Percentiles rank a stretch among this genome's conserved stretches.
Evolutionary conservation across 2,329 filamentous ascomycete species (phyloP).

Genomic region (Macroventuria anomochaeta): DNA sequence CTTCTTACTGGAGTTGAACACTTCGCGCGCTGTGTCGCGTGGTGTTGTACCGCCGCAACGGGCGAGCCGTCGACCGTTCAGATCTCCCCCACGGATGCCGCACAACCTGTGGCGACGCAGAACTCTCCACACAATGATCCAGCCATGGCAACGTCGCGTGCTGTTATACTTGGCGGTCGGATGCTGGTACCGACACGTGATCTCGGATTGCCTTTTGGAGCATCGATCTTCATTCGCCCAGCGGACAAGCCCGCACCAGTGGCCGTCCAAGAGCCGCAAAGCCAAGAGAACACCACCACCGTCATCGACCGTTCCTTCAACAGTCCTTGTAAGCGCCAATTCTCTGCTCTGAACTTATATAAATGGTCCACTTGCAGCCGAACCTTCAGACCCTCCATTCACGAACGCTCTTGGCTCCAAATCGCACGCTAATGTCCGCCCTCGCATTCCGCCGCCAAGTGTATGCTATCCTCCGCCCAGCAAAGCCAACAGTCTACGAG

Average conservation of each 20-base stretch:
- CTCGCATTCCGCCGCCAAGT: conserved; percentile 28
- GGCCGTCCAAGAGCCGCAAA: conserved; percentile 16
- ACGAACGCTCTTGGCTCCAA: conserved; percentile 21
- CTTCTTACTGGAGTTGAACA: neutral
- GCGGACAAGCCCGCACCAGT: conserved; percentile 12
- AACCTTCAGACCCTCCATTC: neutral
- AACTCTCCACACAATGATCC: neutral
- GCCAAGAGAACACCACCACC: conserved; percentile 14
- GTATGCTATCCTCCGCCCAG: conserved; percentile 25
- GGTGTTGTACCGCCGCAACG: conserved; percentile 1
- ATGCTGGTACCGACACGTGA: conserved; percentile 13
- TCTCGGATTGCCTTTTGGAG: conserved; percentile 4
- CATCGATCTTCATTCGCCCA: conserved; percentile 14
- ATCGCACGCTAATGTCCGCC: conserved; percentile 10
- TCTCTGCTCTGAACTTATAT: neutral
- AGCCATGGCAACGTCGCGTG: conserved; percentile 2
- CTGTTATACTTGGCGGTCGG: conserved; percentile 13
- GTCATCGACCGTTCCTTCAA: conserved; percentile 17
- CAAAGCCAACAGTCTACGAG: conserved; percentile 20
- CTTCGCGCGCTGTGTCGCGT: conserved; percentile 1
- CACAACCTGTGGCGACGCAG: neutral
- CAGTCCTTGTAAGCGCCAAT: neutral
- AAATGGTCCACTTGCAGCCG: conserved; percentile 6
- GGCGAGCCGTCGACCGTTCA: neutral
- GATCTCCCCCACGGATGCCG: neutral